Evolutionary conservation across 2,329 filamentous ascomycete genomes (phyloP).

Genomic region (Madurella mycetomatis): DNA sequence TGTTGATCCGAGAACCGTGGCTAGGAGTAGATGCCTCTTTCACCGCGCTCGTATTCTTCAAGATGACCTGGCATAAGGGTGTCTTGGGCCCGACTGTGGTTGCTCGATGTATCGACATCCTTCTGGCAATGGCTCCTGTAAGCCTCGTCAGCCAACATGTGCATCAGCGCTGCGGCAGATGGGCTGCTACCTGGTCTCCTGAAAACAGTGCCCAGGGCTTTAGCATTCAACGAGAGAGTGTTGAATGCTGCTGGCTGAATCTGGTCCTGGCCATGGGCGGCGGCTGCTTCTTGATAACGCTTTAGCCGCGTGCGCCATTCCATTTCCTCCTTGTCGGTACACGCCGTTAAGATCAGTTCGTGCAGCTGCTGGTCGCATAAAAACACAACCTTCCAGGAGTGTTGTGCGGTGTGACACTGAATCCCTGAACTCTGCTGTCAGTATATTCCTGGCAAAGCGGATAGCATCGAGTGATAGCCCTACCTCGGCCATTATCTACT

Average conservation of each 20-base stretch:
- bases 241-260: constrained; percentile 50
- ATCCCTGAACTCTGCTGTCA: constrained; percentile 53
- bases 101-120: constrained; percentile 74
- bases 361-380: constrained; percentile 71
- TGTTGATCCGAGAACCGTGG: constrained; percentile 55
- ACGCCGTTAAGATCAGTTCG: constrained; percentile 83
- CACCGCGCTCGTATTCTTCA: constrained; percentile 75
- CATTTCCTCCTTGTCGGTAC: constrained; percentile 71
- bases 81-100: constrained; percentile 67
- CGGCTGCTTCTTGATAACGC: constrained; percentile 41
- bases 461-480: constrained; percentile 25
- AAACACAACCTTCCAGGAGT: constrained; percentile 90
- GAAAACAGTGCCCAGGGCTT: constrained; percentile 69
- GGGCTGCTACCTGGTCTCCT: constrained; percentile 59
- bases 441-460: neutral
- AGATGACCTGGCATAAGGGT: constrained; percentile 69
- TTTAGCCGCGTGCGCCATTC: constrained; percentile 72
- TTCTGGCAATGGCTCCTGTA: constrained; percentile 57
- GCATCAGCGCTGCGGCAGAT: neutral
- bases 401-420: constrained; percentile 79
- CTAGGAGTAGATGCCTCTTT: constrained; percentile 49
- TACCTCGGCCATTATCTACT: constrained; percentile 70
- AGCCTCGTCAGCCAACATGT: constrained; percentile 8
- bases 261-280: constrained; percentile 45
- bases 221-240: constrained; percentile 65